phyloP scores from a whole-genome alignment of 1,284 basidiomycete genomes.

The Cutaneotrichosporon cavernicola region DNA sequence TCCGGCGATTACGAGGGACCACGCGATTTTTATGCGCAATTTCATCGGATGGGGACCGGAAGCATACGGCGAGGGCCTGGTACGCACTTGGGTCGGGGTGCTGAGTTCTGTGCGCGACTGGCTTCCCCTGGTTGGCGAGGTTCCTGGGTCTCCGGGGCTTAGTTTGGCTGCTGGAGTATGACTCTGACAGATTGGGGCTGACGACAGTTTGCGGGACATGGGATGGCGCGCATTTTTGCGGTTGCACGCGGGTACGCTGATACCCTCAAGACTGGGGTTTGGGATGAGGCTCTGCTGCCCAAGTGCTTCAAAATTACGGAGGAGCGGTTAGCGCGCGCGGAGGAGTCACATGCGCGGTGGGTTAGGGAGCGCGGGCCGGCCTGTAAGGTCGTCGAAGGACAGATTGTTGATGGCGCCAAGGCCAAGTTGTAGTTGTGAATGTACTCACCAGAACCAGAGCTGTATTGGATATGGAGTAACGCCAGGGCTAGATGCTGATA shows the following conservation, averaged over 20 bases:
- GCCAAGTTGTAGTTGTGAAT: constrained; percentile 1
- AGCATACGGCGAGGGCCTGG: constrained; percentile 32
- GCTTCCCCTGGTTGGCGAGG: constrained; percentile 34
- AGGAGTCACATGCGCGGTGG: constrained; percentile 4
- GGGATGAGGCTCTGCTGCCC: constrained; percentile 29
- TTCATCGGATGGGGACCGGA: constrained; percentile 30
- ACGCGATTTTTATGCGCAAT: constrained; percentile 23
- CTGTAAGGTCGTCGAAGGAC: constrained; percentile 2
- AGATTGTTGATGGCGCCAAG: not conserved
- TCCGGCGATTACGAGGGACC: constrained; percentile 18
- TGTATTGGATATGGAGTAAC: no score
- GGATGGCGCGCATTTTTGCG: constrained; percentile 35
- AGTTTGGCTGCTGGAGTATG: constrained; percentile 26
- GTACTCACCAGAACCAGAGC: no score
- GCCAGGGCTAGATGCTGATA: no score
- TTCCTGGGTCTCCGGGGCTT: constrained; percentile 31
- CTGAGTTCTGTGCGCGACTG: constrained; percentile 27
- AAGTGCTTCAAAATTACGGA: constrained; percentile 27
- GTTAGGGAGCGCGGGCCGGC: not conserved
- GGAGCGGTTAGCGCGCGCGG: constrained; percentile 25
- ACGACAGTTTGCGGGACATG: constrained; percentile 22
- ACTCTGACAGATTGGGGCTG: not conserved
- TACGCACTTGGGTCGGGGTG: constrained; percentile 34
- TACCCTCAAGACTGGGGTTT: constrained; percentile 25
- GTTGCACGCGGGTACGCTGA: constrained; percentile 25